A percentile compares a stretch with the other conserved stretches of the same genome.
phyloP scores from a whole-genome alignment of 495 filamentous ascomycete genomes.

The Oidiodendron maius region DNA sequence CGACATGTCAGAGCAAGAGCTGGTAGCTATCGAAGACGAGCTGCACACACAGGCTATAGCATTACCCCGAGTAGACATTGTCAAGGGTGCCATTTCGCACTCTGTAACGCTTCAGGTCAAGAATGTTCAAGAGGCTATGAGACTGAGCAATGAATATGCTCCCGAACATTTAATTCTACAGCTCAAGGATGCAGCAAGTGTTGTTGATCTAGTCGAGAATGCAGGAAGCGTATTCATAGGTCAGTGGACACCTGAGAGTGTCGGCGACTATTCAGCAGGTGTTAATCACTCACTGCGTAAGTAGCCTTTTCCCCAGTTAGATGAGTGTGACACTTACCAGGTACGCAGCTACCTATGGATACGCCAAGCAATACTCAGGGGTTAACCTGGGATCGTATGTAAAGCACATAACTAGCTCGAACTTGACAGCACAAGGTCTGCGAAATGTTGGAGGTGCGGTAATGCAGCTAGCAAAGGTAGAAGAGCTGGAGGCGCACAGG shows the following conservation, averaged over 20 bases:
- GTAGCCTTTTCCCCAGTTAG: slow-evolving; percentile 27
- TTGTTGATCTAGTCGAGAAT: slow-evolving; percentile 78
- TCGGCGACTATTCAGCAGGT: slow-evolving; percentile 95
- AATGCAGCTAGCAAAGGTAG: slow-evolving; percentile 88
- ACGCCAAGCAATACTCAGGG: slow-evolving; percentile 95
- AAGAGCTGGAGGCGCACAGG: slow-evolving; percentile 91
- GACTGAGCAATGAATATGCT: slow-evolving; percentile 88
- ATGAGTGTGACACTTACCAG: slow-evolving; percentile 9
- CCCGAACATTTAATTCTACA: slow-evolving; percentile 96
- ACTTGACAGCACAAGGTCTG: slow-evolving; percentile 80
- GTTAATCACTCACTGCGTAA: slow-evolving; percentile 96
- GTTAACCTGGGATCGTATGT: slow-evolving; percentile 93
- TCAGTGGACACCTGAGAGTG: slow-evolving; percentile 92
- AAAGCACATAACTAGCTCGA: slow-evolving; percentile 92
- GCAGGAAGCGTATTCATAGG: slow-evolving; percentile 95
- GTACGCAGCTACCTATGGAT: slow-evolving; percentile 84
- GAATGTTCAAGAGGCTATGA: slow-evolving; percentile 77
- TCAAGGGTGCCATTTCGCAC: slow-evolving; percentile 84
- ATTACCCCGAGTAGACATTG: slow-evolving; percentile 86
- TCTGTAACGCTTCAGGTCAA: slow-evolving; percentile 82
- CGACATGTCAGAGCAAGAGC: slow-evolving; percentile 61
- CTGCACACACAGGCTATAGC: slow-evolving; percentile 84
- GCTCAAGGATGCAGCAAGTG: slow-evolving; percentile 62
- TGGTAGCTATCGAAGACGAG: slow-evolving; percentile 82
- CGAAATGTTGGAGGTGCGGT: slow-evolving; percentile 79